Conservation (phyloP, 441 rosid species). For the Euphorbia schlechtendalii region DNA sequence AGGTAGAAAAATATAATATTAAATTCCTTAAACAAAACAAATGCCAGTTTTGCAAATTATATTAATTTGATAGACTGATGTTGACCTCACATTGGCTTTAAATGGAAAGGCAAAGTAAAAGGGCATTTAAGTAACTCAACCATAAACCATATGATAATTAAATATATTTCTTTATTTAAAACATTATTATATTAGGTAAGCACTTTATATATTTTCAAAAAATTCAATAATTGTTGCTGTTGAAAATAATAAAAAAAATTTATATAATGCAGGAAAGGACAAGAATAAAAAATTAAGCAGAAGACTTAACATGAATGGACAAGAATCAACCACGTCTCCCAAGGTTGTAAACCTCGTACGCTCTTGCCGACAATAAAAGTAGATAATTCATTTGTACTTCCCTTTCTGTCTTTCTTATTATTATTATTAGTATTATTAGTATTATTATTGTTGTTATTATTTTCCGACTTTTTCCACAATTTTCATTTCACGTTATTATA, state of each 20-base stretch:
- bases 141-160: too few relatives aligned
- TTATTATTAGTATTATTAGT: neutral
- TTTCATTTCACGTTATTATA: too few relatives aligned
- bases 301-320: constrained; percentile 34
- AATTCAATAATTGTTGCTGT: constrained; percentile 21
- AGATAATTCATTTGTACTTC: constrained; percentile 15
- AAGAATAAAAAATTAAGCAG: constrained; percentile 8
- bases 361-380: constrained; percentile 46
- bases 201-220: constrained; percentile 17
- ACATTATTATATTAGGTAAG: neutral
- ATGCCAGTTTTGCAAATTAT: constrained; percentile 14
- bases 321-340: constrained; percentile 54
- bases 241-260: neutral
- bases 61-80: constrained; percentile 2
- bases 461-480: neutral
- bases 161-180: too few relatives aligned
- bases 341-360: constrained; percentile 63
- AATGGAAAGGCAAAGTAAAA: too few relatives aligned
- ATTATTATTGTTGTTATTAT: constrained; percentile 14
- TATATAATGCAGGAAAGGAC: constrained; percentile 15
- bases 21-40: constrained; percentile 20
- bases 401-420: neutral
- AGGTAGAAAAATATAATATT: constrained; percentile 4
- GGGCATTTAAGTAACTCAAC: constrained; percentile 13
- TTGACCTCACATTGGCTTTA: constrained; percentile 16